phyloP scores from a whole-genome alignment of 495 filamentous ascomycete species.

The Aspergillus steynii region DNA sequence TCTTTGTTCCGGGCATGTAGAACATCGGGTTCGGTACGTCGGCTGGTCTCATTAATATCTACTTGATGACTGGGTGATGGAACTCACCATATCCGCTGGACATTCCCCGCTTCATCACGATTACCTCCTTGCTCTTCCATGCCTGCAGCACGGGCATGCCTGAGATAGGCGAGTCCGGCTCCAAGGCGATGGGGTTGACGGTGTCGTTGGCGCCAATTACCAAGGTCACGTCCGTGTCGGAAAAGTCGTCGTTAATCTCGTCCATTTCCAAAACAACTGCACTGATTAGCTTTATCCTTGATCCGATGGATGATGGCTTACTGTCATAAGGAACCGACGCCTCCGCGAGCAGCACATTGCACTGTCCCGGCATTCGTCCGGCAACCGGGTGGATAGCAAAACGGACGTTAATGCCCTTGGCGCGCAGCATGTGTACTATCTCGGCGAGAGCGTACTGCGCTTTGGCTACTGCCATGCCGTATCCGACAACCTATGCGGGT shows the following conservation, averaged over 20 bases:
- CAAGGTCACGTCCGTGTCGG: constrained; percentile 77
- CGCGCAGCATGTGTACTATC: constrained; percentile 67
- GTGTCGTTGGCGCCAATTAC: constrained; percentile 88
- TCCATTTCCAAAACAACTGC: constrained; percentile 79
- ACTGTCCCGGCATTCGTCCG: constrained; percentile 83
- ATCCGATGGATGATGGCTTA: constrained; percentile 21
- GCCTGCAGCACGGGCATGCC: constrained; percentile 86
- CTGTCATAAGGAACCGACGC: constrained; percentile 81
- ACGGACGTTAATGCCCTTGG: constrained; percentile 72
- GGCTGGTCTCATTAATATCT: constrained; percentile 38
- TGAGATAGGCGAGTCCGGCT: constrained; percentile 74
- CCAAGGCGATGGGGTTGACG: constrained; percentile 79
- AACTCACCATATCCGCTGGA: constrained; percentile 72
- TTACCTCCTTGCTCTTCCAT: constrained; percentile 86
- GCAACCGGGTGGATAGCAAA: constrained; percentile 86
- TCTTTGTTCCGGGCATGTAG: constrained; percentile 78
- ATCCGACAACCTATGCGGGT: constrained; percentile 59
- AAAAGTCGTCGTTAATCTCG: constrained; percentile 86
- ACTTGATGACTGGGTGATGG: neutral
- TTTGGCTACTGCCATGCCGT: constrained; percentile 87
- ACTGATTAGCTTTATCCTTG: constrained; percentile 17
- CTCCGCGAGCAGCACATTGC: constrained; percentile 81
- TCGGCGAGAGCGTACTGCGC: constrained; percentile 82
- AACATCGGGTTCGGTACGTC: constrained; percentile 89
- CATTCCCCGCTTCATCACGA: constrained; percentile 86